Conservation (phyloP, 2,329 filamentous ascomycete species). For the Zymoseptoria brevis region DNA sequence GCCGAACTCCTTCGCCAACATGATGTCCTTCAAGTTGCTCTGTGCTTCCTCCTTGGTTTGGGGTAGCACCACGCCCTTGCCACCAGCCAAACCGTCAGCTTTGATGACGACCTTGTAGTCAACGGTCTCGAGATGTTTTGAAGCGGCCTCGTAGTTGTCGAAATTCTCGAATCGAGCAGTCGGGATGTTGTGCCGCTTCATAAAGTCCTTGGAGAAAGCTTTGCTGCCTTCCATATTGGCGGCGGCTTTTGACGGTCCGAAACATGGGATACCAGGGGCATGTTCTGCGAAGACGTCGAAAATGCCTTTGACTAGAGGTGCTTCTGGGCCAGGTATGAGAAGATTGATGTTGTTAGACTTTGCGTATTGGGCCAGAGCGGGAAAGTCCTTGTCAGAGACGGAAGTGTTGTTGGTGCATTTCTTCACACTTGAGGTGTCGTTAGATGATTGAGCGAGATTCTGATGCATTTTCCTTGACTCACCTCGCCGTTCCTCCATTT, state of each 20-base stretch:
- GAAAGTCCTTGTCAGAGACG: conserved; percentile 69
- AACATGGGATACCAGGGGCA: conserved; percentile 57
- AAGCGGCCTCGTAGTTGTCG: conserved; percentile 26
- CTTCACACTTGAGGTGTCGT: conserved; percentile 19
- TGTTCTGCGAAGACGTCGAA: conserved; percentile 65
- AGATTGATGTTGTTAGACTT: conserved; percentile 67
- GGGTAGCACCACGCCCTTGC: conserved; percentile 92
- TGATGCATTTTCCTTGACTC: conserved; percentile 21
- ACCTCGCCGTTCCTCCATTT: conserved; percentile 73
- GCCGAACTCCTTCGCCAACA: conserved; percentile 82
- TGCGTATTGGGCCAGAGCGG: conserved; percentile 67
- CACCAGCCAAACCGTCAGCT: conserved; percentile 81
- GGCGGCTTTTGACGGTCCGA: conserved; percentile 77
- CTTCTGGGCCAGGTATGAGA: conserved; percentile 84
- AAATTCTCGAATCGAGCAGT: conserved; percentile 91
- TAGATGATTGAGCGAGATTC: conserved; percentile 1
- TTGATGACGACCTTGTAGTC: conserved; percentile 82
- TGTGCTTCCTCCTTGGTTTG: conserved; percentile 74
- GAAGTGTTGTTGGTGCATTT: conserved; percentile 53
- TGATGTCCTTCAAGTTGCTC: conserved; percentile 75
- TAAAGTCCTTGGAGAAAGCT: conserved; percentile 96
- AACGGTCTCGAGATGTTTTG: conserved; percentile 63
- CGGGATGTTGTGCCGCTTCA: conserved; percentile 82
- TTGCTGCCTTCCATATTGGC: conserved; percentile 94
- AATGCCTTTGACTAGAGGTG: conserved; percentile 85